Percentiles rank a stretch among this genome's conserved stretches.
Evolutionary conservation across 352 stramenopile genomes (phyloP).

Genomic region (Pythium scleroteichum): DNA sequence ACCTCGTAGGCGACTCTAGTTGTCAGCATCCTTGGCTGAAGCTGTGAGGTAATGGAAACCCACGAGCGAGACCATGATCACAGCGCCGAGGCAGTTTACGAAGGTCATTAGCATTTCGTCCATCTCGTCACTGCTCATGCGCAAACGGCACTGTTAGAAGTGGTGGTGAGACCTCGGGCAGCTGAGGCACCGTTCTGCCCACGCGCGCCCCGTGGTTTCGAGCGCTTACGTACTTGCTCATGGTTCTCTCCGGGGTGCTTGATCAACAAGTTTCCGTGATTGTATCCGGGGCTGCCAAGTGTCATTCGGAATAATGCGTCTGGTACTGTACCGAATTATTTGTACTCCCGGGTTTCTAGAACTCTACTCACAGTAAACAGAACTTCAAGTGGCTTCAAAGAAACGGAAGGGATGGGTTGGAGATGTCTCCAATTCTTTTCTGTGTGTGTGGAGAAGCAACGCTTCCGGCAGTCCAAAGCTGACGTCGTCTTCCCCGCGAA

Average conservation of each 20-base stretch:
- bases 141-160: neutral
- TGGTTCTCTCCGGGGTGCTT: slow-evolving; percentile 19
- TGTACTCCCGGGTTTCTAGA: slow-evolving; percentile 10
- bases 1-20: slow-evolving; percentile 36
- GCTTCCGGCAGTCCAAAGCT: no score
- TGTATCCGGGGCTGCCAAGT: slow-evolving; percentile 27
- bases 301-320: slow-evolving; percentile 19
- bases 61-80: slow-evolving; percentile 88
- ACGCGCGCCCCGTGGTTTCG: neutral
- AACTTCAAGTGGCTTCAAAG: slow-evolving; percentile 30
- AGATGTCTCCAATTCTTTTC: slow-evolving; percentile 11
- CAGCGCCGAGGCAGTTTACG: slow-evolving; percentile 84
- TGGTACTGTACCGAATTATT: slow-evolving; percentile 14
- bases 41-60: slow-evolving; percentile 89
- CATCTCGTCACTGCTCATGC: slow-evolving; percentile 77
- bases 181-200: neutral
- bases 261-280: slow-evolving; percentile 18
- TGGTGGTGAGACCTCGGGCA: neutral
- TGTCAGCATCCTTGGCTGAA: slow-evolving; percentile 75
- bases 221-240: slow-evolving; percentile 32
- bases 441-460: slow-evolving; percentile 1
- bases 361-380: no score
- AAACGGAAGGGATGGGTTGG: slow-evolving; percentile 19
- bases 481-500: no score
- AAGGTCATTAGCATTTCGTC: slow-evolving; percentile 86